Base-by-base conservation (phyloP, 192 early-diverging fungal genomes). In the Backusella tuberculispora region DNA sequence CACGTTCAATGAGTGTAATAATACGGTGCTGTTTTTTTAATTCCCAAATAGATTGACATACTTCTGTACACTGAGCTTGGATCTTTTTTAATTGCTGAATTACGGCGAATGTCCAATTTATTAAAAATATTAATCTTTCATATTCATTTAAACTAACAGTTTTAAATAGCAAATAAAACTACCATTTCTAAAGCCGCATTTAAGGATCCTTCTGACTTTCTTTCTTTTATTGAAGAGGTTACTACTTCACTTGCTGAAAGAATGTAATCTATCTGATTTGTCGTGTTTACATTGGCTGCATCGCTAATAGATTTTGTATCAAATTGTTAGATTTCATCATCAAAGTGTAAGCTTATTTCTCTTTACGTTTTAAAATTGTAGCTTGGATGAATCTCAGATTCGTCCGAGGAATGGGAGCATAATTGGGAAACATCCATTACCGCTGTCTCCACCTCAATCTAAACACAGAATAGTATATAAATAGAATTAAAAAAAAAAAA, bases 361-460 rank as follows among this genome's bases (percentile, higher is more conserved):
- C 5, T 67, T 67, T 19, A 42, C 37, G n/a, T 40, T 67, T 67
- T 42, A 67, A n/a, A 19, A 42, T 67, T 21, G 15, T 19, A 41
- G 42, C n/a, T 40, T 67, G 41, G n/a, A 13, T 60, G 53, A 60
- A 60, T 26, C n/a, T 40, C 38, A 40, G 37, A 19, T 41, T 67
- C 66, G 37, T 21, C 34, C 41, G 41, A 67, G 41, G 66, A 21
- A 21, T 40, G 37, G 8, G 37, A 38, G 41, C 66, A 67, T 67
- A 67, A 67, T 41, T 67, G 34, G 19, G 66, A 67, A 67, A 67
- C 66, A 21, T 67, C 66, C 66, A 67, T 67, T 67, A 60, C 53
- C 53, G 13, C 53, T 60, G 53, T 60, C 12, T 60, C 53, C 21
- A 56, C 53, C 12, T 56, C 53, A 56, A 24, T 56, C 15, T 21